Evolutionary conservation across 495 filamentous ascomycete species (phyloP).

Genomic region (Mycothermus thermophilus): DNA sequence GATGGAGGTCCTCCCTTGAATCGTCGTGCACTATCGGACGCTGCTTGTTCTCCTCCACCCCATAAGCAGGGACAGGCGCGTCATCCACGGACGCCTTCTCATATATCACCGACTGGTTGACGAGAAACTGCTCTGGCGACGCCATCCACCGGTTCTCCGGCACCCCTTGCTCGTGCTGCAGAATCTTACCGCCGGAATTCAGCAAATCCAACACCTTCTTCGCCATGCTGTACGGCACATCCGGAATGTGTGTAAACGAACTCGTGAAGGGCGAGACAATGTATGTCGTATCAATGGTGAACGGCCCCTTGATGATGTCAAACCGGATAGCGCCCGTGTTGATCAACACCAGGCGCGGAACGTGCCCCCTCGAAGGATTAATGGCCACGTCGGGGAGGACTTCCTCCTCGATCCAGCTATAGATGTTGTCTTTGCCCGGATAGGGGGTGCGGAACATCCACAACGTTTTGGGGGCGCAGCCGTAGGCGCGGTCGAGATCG

Average conservation of each 20-base stretch:
- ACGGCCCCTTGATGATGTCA: constrained; percentile 83
- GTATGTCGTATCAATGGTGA: constrained; percentile 73
- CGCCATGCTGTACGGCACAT: constrained; percentile 66
- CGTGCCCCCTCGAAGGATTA: constrained; percentile 21
- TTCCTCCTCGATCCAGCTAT: constrained; percentile 60
- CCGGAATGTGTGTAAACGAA: constrained; percentile 59
- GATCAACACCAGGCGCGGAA: constrained; percentile 53
- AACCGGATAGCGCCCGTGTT: constrained; percentile 91
- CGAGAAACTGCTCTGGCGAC: constrained; percentile 26
- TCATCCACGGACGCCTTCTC: too few species aligned
- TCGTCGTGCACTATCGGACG: constrained; percentile 14
- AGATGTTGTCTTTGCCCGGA: constrained; percentile 55
- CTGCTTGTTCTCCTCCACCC: constrained; percentile 7
- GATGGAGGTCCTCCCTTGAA: constrained; percentile 7
- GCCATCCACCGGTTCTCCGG: constrained; percentile 23
- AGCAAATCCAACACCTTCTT: constrained; percentile 55
- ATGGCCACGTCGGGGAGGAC: constrained; percentile 52
- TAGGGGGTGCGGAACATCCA: constrained; percentile 71
- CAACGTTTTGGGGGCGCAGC: constrained; percentile 68
- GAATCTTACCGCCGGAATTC: constrained; percentile 53
- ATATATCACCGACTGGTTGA: constrained; percentile 16
- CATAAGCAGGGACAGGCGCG: neutral
- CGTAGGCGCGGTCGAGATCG: constrained; percentile 56
- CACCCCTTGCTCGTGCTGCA: constrained; percentile 19
- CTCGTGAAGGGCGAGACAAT: constrained; percentile 82